These are phyloP conservation scores for Raffaelea deltoideospora DNA, from an alignment of 2,329 filamentous ascomycete genomes.

Conservation along the genomic window DNA sequence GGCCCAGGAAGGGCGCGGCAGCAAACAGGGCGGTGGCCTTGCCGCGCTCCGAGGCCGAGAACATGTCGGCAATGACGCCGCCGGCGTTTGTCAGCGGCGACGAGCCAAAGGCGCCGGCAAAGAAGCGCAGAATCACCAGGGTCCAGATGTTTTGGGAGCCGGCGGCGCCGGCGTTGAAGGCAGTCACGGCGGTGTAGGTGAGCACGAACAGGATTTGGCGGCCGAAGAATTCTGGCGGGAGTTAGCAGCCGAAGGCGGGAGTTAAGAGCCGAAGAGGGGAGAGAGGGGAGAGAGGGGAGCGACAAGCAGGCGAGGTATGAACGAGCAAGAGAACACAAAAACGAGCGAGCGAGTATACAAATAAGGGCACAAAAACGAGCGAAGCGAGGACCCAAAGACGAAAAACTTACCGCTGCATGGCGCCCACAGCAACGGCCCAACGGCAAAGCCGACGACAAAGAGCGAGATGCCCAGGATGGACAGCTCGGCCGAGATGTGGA, in stretches of 20 bases:
- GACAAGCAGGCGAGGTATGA: too few species aligned
- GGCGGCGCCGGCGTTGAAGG: conserved; percentile 45
- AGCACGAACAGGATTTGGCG: conserved; percentile 42
- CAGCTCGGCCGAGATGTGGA: conserved; percentile 33
- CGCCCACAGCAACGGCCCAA: conserved; percentile 44
- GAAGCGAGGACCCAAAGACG: not conserved
- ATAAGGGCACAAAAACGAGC: not conserved
- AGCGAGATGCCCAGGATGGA: conserved; percentile 47
- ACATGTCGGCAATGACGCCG: conserved; percentile 48
- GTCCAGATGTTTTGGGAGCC: conserved; percentile 41
- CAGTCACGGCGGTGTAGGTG: conserved; percentile 39
- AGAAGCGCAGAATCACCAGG: conserved; percentile 47
- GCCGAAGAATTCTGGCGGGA: conserved; percentile 39
- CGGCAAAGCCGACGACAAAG: conserved; percentile 40
- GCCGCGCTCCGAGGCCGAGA: conserved; percentile 34
- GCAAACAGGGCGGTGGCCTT: conserved; percentile 49
- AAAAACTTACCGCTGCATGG: conserved; percentile 24
- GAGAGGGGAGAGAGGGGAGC: too few species aligned
- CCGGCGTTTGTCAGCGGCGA: conserved; percentile 47
- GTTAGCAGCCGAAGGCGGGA: conserved; percentile 1
- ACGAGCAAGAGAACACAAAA: too few species aligned
- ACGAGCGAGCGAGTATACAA: too few species aligned
- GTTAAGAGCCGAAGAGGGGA: not conserved
- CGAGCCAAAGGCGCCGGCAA: conserved; percentile 46
- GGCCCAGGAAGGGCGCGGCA: conserved; percentile 50